Conservation (phyloP, 371 early-diverging fungal genomes). For the Smittium mucronatum region DNA sequence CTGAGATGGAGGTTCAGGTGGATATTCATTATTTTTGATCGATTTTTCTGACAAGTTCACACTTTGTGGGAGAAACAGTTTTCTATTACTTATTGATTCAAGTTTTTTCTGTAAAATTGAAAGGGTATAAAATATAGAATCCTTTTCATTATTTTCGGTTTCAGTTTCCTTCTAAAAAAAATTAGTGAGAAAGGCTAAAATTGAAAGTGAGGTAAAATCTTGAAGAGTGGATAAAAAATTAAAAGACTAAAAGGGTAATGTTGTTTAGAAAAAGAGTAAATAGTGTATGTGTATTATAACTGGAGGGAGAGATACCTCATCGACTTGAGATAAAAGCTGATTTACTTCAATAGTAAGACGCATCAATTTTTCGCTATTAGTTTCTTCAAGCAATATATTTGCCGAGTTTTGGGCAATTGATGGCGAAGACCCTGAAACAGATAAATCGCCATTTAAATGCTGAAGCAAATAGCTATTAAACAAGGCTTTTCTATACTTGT, state of each 20-base stretch:
- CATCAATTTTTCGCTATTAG: background rate
- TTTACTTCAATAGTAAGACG: constrained; percentile 1
- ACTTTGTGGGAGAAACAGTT: no score
- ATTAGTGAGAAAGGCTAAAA: no score
- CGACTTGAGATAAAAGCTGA: background rate
- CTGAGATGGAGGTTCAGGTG: no score
- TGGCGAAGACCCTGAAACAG: background rate
- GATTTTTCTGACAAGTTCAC: no score
- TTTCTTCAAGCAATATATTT: background rate
- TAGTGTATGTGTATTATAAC: no score
- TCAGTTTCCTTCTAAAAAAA: background rate
- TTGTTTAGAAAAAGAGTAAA: no score
- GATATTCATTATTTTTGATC: no score
- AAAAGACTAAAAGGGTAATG: no score
- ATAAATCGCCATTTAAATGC: background rate
- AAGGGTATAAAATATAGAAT: background rate
- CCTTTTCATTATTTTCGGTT: background rate
- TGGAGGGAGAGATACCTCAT: constrained; percentile 2
- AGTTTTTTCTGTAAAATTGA: constrained; percentile 1
- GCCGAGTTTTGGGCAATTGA: background rate
- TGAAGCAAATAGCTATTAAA: constrained; percentile 7
- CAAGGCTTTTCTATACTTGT: constrained; percentile 2
- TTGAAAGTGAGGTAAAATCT: no score
- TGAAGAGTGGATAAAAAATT: no score
- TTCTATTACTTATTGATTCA: background rate